Evolutionary conservation across 805 yeast genomes (phyloP).

Genomic region (Metschnikowia similis): DNA sequence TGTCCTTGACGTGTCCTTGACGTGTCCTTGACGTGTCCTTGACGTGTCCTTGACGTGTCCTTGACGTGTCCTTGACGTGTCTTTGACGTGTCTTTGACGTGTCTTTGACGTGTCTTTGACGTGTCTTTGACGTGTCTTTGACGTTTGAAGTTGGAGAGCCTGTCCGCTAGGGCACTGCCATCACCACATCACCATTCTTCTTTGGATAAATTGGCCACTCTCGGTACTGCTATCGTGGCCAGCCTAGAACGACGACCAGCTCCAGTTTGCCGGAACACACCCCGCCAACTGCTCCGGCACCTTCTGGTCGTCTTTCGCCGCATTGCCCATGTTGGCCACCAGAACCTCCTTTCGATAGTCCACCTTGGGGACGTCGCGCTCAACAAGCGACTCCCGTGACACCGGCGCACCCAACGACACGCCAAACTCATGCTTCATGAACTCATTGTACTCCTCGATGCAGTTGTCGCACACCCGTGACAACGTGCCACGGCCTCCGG

Average conservation of each 20-base stretch:
- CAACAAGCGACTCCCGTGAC: slow-evolving; percentile 9
- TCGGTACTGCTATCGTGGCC: not conserved
- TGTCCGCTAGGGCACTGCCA: no score
- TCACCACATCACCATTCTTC: not conserved
- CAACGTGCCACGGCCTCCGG: slow-evolving; percentile 63
- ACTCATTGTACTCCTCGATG: slow-evolving; percentile 54
- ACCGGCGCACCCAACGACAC: slow-evolving; percentile 14
- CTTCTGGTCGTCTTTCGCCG: slow-evolving; percentile 5
- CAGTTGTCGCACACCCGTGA: slow-evolving; percentile 71
- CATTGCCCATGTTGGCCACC: slow-evolving; percentile 3
- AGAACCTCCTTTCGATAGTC: slow-evolving; percentile 11
- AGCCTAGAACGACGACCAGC: slow-evolving; percentile 64
- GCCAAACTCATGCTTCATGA: slow-evolving; percentile 41
- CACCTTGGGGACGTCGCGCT: not conserved
- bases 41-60: no score
- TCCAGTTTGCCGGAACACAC: slow-evolving; percentile 72
- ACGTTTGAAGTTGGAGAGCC: no score
- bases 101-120: no score
- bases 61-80: no score
- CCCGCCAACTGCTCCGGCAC: slow-evolving; percentile 31
- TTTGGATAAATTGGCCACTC: not conserved
- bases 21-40: no score
- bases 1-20: no score
- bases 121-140: no score
- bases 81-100: no score